These are phyloP conservation scores for Pholiota adiposa DNA, from an alignment of 1,284 basidiomycete species.

Conservation along the genomic window DNA sequence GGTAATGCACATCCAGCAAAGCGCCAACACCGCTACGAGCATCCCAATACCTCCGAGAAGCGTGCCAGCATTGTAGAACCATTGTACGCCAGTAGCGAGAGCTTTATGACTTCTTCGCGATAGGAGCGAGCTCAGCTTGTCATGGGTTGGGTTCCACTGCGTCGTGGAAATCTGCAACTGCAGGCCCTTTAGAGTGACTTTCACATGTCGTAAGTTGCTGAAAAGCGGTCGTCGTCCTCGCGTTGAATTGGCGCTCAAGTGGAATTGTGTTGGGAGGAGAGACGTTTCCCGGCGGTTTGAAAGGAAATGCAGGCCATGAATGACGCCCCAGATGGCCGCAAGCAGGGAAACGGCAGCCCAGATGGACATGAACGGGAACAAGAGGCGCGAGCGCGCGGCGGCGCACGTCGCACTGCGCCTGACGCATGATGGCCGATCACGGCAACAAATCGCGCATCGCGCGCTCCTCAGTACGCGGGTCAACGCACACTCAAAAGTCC, in stretches of 20 bases:
- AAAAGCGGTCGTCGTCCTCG: not conserved
- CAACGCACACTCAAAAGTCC: too few species aligned
- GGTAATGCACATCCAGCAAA: constrained; percentile 41
- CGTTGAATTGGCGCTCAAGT: not conserved
- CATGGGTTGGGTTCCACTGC: constrained; percentile 55
- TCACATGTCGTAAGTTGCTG: constrained; percentile 3
- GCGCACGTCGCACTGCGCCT: too few species aligned
- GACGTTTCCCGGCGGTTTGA: too few species aligned
- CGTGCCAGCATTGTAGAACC: constrained; percentile 56
- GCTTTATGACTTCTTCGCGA: constrained; percentile 24
- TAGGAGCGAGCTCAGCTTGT: constrained; percentile 40
- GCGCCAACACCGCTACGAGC: constrained; percentile 43
- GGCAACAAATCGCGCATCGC: not conserved
- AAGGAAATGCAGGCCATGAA: not conserved
- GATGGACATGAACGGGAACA: not conserved
- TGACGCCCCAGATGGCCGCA: not conserved
- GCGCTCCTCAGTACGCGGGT: not conserved
- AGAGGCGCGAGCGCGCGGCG: too few species aligned
- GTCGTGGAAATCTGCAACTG: constrained; percentile 59
- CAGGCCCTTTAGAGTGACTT: constrained; percentile 35
- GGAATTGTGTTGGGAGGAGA: not conserved
- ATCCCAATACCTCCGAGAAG: constrained; percentile 55
- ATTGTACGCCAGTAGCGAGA: constrained; percentile 31
- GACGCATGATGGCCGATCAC: too few species aligned
- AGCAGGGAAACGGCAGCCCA: not conserved